Percentiles rank a stretch among this genome's conserved stretches.
These are phyloP conservation scores for barley (Hordeum vulgare) DNA, from an alignment of 176 grass and related monocot genomes.

Conservation along the genomic window DNA sequence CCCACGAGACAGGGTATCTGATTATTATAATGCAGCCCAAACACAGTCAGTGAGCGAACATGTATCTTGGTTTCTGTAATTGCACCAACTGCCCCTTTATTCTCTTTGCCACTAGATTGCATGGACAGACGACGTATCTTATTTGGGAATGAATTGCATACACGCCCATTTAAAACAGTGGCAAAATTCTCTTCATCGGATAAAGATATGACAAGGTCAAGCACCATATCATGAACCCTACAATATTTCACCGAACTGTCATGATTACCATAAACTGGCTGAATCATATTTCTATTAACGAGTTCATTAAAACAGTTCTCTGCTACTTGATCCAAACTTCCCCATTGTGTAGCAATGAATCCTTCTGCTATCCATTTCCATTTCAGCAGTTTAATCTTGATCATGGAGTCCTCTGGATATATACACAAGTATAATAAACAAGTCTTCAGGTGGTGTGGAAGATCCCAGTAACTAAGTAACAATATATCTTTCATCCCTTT, in stretches of 20 bases:
- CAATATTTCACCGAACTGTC: not conserved
- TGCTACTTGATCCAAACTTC: not conserved
- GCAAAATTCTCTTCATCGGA: not conserved
- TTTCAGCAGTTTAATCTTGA: not conserved
- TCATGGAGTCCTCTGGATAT: not conserved
- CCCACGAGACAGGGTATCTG: not conserved
- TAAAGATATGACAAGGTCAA: not conserved
- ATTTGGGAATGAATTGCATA: not conserved
- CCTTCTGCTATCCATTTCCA: not conserved
- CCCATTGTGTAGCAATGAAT: not conserved
- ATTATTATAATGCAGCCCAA: accelerated
- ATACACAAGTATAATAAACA: not conserved
- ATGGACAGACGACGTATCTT: not conserved
- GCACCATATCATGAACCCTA: not conserved
- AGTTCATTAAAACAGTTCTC: not conserved
- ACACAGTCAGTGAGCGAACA: not conserved
- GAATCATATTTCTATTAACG: not conserved
- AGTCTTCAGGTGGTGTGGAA: not conserved
- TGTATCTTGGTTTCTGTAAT: not conserved
- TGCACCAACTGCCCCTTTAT: not conserved
- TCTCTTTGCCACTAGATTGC: not conserved
- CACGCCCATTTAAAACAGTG: not conserved
- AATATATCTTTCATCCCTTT: not conserved
- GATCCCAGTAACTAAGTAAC: not conserved
- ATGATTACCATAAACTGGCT: not conserved